phyloP scores from a whole-genome alignment of 495 filamentous ascomycete genomes.

The Penicillium manginii region DNA sequence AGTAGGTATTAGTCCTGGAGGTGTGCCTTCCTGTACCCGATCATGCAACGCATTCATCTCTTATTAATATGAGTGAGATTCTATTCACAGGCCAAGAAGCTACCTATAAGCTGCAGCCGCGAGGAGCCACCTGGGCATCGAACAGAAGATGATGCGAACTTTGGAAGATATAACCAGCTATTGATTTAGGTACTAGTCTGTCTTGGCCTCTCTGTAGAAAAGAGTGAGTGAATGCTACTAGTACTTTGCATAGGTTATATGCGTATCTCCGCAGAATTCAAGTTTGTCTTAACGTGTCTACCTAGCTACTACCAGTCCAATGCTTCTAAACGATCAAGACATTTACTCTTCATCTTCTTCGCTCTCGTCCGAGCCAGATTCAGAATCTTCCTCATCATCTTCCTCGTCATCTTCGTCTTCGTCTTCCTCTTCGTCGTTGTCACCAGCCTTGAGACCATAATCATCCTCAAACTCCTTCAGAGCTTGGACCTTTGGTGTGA shows the following conservation, averaged over 20 bases:
- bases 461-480: slow-evolving; percentile 86
- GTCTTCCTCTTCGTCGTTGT: slow-evolving; percentile 65
- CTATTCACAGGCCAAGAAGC: too few relatives aligned
- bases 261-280: slow-evolving; percentile 7
- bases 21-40: too few relatives aligned
- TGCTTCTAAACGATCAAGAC: slow-evolving; percentile 19
- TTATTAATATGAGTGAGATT: too few relatives aligned
- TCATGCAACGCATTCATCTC: too few relatives aligned
- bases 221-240: too few relatives aligned
- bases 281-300: slow-evolving; percentile 12
- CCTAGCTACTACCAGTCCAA: slow-evolving; percentile 10
- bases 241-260: not conserved
- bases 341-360: slow-evolving; percentile 33
- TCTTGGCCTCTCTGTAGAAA: too few relatives aligned
- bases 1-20: too few relatives aligned
- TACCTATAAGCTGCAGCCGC: too few relatives aligned
- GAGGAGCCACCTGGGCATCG: too few relatives aligned
- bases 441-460: slow-evolving; percentile 79
- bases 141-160: too few relatives aligned
- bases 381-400: slow-evolving; percentile 44
- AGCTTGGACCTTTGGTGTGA: slow-evolving; percentile 74
- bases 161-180: too few relatives aligned
- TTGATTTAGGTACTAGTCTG: too few relatives aligned
- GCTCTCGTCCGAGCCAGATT: slow-evolving; percentile 48
- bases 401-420: slow-evolving; percentile 64